Evolutionary conservation across 177 flowering plant genomes (phyloP).

Genomic region (Vitis hybrid): DNA sequence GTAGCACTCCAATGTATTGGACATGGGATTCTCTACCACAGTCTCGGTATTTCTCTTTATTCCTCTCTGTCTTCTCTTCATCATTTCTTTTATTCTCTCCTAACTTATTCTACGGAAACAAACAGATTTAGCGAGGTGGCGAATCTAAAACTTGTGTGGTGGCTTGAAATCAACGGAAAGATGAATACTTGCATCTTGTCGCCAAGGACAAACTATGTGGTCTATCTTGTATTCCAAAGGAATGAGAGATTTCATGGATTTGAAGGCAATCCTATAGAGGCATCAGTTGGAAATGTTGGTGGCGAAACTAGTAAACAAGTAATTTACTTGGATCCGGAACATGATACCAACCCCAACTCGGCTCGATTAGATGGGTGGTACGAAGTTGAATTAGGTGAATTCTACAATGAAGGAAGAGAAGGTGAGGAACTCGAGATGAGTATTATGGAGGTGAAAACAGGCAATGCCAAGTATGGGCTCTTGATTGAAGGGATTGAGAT

Average conservation of each 20-base stretch:
- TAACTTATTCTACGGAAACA: no score
- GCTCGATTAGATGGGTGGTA: no score
- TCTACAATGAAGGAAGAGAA: not conserved
- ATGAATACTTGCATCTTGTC: conserved; percentile 19
- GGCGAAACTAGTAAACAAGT: not conserved
- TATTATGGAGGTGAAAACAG: conserved; percentile 14
- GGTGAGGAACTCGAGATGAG: conserved; percentile 8
- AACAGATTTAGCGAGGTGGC: conserved; percentile 26
- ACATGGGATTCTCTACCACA: conserved; percentile 22
- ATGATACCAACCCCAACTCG: no score
- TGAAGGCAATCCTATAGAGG: conserved; percentile 8
- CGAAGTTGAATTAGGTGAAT: not conserved
- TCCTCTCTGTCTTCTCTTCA: no score
- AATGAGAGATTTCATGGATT: not conserved
- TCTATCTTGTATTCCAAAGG: conserved; percentile 19
- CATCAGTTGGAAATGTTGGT: conserved; percentile 10
- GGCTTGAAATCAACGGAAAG: conserved; percentile 21
- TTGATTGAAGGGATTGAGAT: conserved; percentile 23
- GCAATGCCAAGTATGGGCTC: not conserved
- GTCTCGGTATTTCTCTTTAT: conserved; percentile 12
- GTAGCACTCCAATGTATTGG: conserved; percentile 34
- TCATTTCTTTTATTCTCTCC: no score
- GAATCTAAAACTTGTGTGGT: conserved; percentile 16
- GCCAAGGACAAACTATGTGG: conserved; percentile 17
- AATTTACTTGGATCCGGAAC: no score